Base-by-base conservation (phyloP, 129 eudicot genomes). In the Artemisia annua region DNA sequence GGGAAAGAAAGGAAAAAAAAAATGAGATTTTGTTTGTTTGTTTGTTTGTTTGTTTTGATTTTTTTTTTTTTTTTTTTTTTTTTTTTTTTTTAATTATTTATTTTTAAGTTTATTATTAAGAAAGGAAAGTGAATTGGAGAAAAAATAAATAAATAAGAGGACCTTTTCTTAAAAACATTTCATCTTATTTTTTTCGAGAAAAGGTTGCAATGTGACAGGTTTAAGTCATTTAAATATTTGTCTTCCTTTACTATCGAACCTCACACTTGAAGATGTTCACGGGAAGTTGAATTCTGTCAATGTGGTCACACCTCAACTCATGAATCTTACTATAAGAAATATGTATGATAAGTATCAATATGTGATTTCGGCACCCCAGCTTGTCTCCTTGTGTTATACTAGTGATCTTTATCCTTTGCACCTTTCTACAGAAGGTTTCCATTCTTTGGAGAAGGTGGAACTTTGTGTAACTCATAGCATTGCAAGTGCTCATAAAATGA, bases 361-460 rank as follows among this genome's bases (percentile, higher is more conserved):
- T 69, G 7, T 48, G 19, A 52, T 76, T 51, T 14, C 15, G 22
- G 66, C 81, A 70, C 76, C 58, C 14, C 6, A 9, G 11, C 76
- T 77, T 43, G 43, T 30, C 26, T 77, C 76, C 48, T 70, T 77
- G 18, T 4, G 8, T 18, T 22, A 8, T 16, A 11, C 15, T 24
- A 43, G 43, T 35, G 1, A 49, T 26, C 8, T 5, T 73, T 4
- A 0, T 12, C 9, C 9, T 28, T n/a, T n/a, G n/a, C n/a, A n/a
- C n/a, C n/a, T n/a, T n/a, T n/a, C n/a, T n/a, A n/a, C n/a, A n/a
- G n/a, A 68, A 0, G 68, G 54, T 59, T 8, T 76, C 11, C 68
- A 8, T 24, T 57, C 16, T 17, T 48, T 68, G 69, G 28, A 76
- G 62, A 67, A 68, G 52, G 75, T 63, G 60, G 48, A 69, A 60